Base-by-base conservation (phyloP, 176 grass and related monocot species). In the Musa itinerans region DNA sequence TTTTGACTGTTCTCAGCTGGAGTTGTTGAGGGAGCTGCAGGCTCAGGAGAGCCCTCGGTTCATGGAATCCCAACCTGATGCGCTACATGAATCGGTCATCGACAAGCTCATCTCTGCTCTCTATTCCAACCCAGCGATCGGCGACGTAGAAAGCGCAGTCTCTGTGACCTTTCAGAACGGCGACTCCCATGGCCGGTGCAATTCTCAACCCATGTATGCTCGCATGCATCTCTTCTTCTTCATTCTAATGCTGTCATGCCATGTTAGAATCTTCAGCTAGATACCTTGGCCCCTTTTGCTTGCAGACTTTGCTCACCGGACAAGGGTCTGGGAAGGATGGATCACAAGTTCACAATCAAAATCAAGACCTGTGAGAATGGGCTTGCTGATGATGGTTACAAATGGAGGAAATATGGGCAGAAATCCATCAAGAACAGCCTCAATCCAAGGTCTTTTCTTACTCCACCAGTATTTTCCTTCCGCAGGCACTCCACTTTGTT, bases 381-480 rank as follows among this genome's bases (percentile, higher is more conserved):
- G 76, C 83, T 76, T 69, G 79, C 81, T 15, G 65, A 71, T 65
- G 90, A 92, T 75, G 90, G 90, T 53, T 89, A 86, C 81, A 92
- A 84, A 78, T 92, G 90, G 90, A 86, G 90, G 73, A 92, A 92
- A 79, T 92, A 92, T 71, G 90, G 90, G 48, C 90, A 92, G 79
- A 92, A 92, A 70, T 80, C 69, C 51, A 92, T 92, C 90, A 92
- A 92, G 86, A 92, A 92, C 86, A 89, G 81, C 72, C 86, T 82
- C 6, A 63, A 92, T 65, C 90, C 86, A 23, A 92, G 90, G 90
- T 92, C 51, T 49, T 72, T 50, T 26, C 74, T 79, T 21, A 3
- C 25, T 9, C 23, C 10, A 53, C 12, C 49, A 43, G 34, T 43
- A 43, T 6, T 43, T 43, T 43, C 6, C 8, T 1, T 34, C 12